Conservation (phyloP, 352 stramenopile species). For the Pythium myriotylum region DNA sequence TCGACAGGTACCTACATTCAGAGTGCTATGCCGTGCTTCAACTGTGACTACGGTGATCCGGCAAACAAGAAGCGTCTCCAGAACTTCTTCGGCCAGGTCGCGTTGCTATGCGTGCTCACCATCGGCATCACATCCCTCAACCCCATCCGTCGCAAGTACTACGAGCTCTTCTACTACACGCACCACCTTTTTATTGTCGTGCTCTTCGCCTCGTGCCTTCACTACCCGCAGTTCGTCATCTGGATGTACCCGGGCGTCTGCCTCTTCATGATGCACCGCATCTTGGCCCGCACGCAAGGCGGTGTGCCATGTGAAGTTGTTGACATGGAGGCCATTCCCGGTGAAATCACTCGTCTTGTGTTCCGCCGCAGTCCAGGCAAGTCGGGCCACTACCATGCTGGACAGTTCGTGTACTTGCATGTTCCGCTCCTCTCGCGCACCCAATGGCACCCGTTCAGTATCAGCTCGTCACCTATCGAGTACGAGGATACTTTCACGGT, state of each 20-base stretch:
- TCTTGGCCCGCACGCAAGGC: slow-evolving; percentile 69
- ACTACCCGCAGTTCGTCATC: slow-evolving; percentile 83
- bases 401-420: slow-evolving; percentile 80
- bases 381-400: slow-evolving; percentile 79
- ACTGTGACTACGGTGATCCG: slow-evolving; percentile 64
- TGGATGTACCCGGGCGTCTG: slow-evolving; percentile 84
- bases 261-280: slow-evolving; percentile 84
- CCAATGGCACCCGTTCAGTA: slow-evolving; percentile 88
- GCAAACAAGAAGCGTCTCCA: slow-evolving; percentile 65
- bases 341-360: slow-evolving; percentile 81
- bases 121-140: slow-evolving; percentile 80
- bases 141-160: slow-evolving; percentile 73
- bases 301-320: slow-evolving; percentile 76
- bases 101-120: slow-evolving; percentile 65
- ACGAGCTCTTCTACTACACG: slow-evolving; percentile 88
- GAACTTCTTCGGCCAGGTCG: slow-evolving; percentile 79
- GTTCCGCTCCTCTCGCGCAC: slow-evolving; percentile 70
- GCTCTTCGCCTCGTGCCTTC: slow-evolving; percentile 60
- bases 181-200: slow-evolving; percentile 89
- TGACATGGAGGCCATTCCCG: slow-evolving; percentile 80
- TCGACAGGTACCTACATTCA: slow-evolving; percentile 54
- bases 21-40: slow-evolving; percentile 60
- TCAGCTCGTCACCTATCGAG: slow-evolving; percentile 83
- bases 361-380: slow-evolving; percentile 76
- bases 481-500: slow-evolving; percentile 87